Base-by-base conservation (phyloP, 495 filamentous ascomycete genomes). In the Thermothielavioides terrestris region DNA sequence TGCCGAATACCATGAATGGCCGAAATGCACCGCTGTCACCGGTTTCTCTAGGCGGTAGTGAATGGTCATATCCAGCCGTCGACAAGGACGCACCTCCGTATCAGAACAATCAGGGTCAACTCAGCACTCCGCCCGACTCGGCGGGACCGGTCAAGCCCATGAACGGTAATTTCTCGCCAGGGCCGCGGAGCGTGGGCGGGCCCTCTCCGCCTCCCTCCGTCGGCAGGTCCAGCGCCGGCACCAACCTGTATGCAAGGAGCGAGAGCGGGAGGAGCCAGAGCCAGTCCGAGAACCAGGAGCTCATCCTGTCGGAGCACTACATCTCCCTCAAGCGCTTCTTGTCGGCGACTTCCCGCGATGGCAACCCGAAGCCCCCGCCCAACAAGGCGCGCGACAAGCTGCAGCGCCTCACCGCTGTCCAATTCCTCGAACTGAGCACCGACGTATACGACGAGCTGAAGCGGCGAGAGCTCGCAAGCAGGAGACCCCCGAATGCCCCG, bases 401-500 rank as follows among this genome's bases (percentile, higher is more conserved):
- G 37, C 77, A 95, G 42, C 79, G 91, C 39, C 72, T 98, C 30
- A 94, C 89, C 1, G 72, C 83, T 9, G 88, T 90, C 21, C 92
- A 98, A 62, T 98, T 98, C 63, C 86, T 94, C 62, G 92, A 98
- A 70, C 74, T 98, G 18, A 95, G 88, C 61, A 97, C 91, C 18
- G 92, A 98, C 65, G 92, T 98, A 27, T 97, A 89, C 67, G 92
- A 98, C 66, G 92, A 98, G 67, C 72, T 96, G 36, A 77, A 92
- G 53, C 86, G 92, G 30, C 81, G 92, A 50, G 88, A 95, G 64
- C 73, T 80, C 28, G 68, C 67, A 3, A 63, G 63, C 23, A 65
- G 72, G 57, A 73, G 72, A 45, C 73, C 76, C 22, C 72, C 76
- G 21, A 78, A 78, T 46, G 73, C 65, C 28, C 79, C 75, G 32